Percentiles rank a stretch among this genome's conserved stretches.
phyloP scores from a whole-genome alignment of 1,139 yeast genomes.

The Debaryomycetaceae sp. region DNA sequence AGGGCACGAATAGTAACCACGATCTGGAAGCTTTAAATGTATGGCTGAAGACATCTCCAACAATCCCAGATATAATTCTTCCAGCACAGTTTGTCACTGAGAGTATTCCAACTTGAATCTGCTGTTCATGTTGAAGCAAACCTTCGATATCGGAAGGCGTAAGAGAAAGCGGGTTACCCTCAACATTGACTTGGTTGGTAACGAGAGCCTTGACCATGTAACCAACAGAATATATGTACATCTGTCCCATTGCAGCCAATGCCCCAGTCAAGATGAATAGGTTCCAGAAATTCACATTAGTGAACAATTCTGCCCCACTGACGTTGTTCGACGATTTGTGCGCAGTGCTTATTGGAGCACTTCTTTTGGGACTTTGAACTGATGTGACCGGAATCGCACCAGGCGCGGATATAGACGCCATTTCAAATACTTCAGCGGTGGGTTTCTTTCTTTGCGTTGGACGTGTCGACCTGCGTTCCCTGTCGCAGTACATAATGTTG shows the following conservation, averaged over 20 bases:
- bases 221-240: slow-evolving; percentile 63
- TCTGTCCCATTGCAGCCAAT: slow-evolving; percentile 56
- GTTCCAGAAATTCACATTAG: slow-evolving; percentile 46
- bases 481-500: slow-evolving; percentile 42
- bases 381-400: not conserved
- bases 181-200: slow-evolving; percentile 15
- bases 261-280: slow-evolving; percentile 45
- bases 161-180: slow-evolving; percentile 10
- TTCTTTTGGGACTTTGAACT: not conserved
- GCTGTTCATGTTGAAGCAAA: slow-evolving; percentile 47
- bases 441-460: slow-evolving; percentile 5
- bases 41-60: slow-evolving; percentile 50
- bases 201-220: slow-evolving; percentile 55
- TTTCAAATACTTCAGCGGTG: slow-evolving; percentile 12
- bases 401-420: slow-evolving; percentile 8
- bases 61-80: slow-evolving; percentile 48
- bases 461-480: slow-evolving; percentile 21
- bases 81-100: slow-evolving; percentile 56
- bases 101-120: slow-evolving; percentile 52
- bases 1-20: slow-evolving; percentile 46
- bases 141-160: slow-evolving; percentile 21
- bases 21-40: slow-evolving; percentile 41
- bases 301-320: slow-evolving; percentile 25
- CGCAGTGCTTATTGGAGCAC: slow-evolving; percentile 1
- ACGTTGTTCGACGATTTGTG: slow-evolving; percentile 1